Base-by-base conservation (phyloP, 495 filamentous ascomycete genomes). In the Chaetomium cochliodes region DNA sequence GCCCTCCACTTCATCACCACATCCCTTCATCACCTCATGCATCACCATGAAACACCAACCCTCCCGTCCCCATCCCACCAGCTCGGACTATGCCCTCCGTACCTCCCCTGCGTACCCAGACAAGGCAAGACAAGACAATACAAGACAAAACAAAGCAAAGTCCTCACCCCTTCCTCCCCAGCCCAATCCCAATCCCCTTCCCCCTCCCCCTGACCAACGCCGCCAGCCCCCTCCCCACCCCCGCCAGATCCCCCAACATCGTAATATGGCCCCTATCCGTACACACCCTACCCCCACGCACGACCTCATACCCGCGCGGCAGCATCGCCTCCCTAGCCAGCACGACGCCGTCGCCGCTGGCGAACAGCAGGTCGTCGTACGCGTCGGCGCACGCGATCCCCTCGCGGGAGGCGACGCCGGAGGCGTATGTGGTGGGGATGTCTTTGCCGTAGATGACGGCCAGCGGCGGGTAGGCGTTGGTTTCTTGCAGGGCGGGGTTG, bases 371-470 rank as follows among this genome's bases (percentile, higher is more conserved):
- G 63, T 96, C 88, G 65, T 96, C 93, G 71, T 96, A 98, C 3
- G 88, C 87, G 76, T 96, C 91, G 1, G 84, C 76, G 44, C 85
- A 84, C 59, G 86, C 86, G 66, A 97, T 97, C 0, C 72, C 77
- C n/a, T 77, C 80, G 9, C 76, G 72, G 2, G 85, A 85, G 6
- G 81, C 69, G 12, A 98, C 91, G 15, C 85, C 84, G 1, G 90
- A 92, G 0, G 86, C 92, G 74, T 85, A 90, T 1, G 96, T 90
- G 0, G 93, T 98, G 0, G 93, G 93, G 3, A 89, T 86, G 25
- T 86, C 86, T 73, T 96, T 97, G 42, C 88, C 90, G 81, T 96
- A 98, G 11, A 98, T 82, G n/a, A 97, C 83, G 0, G 91, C 85
- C 13, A 90, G 76, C 0, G 93, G 92, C 11, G 93, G 93, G 69